phyloP scores from a whole-genome alignment of 352 stramenopile genomes.

The Detonula confervacea region DNA sequence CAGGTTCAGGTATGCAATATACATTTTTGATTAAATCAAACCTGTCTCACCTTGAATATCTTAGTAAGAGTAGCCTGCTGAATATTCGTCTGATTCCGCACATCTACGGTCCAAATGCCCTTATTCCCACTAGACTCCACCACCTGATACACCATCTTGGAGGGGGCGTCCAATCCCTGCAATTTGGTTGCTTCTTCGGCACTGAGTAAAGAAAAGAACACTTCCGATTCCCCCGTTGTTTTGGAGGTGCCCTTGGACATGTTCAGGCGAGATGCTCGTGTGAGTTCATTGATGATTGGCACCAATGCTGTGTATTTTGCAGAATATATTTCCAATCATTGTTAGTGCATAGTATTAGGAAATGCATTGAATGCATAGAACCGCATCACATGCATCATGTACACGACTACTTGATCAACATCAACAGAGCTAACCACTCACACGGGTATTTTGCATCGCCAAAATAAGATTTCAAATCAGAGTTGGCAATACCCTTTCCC shows the following conservation, averaged over 20 bases:
- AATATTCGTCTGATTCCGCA: slow-evolving; percentile 97
- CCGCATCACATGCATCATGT: too few relatives aligned
- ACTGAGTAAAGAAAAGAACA: slow-evolving; percentile 76
- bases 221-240: slow-evolving; percentile 46
- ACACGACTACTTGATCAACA: too few relatives aligned
- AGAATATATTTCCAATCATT: too few relatives aligned
- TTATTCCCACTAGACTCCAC: slow-evolving; percentile 97
- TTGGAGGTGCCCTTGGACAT: slow-evolving; percentile 66
- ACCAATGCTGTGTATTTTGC: slow-evolving; percentile 62
- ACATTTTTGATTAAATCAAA: too few relatives aligned
- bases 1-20: too few relatives aligned
- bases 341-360: too few relatives aligned
- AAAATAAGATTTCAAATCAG: slow-evolving; percentile 74
- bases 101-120: slow-evolving; percentile 98
- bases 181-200: slow-evolving; percentile 73
- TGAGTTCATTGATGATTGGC: slow-evolving; percentile 69
- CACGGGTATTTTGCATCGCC: too few relatives aligned
- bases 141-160: slow-evolving; percentile 89
- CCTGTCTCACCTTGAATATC: slow-evolving; percentile 93
- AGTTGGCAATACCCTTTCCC: slow-evolving; percentile 69
- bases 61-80: slow-evolving; percentile 96
- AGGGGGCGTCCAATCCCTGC: slow-evolving; percentile 71
- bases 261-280: slow-evolving; percentile 58
- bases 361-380: too few relatives aligned
- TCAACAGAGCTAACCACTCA: too few relatives aligned